Evolutionary conservation across 1,284 basidiomycete species (phyloP), one percentile per base, ranked within the genome.

Genomic region (Cryptococcus sp.): DNA sequence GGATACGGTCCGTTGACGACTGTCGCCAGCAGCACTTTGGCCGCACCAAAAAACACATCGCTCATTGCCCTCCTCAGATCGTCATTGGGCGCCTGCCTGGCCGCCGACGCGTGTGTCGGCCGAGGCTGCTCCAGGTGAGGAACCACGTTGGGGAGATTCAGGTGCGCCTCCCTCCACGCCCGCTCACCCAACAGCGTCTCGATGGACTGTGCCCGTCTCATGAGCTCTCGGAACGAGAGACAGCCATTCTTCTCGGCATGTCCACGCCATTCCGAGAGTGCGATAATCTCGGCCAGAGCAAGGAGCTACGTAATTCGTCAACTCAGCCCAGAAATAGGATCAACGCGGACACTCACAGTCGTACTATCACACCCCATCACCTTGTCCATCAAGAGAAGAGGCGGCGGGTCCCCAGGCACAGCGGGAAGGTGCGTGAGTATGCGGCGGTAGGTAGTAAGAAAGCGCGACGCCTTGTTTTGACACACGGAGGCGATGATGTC

Each of bases 331-430:
- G 4, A 42, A 21, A 42, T 12, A 7, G 4, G 40, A n/a, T 3
- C 7, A 21, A 37, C 12, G 37, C 45, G 28, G 45, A 47, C 46
- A 77, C 66, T 43, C 50, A 68, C 66, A 5, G 67, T 69, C 0
- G 65, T 69, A 75, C 87, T 87, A 66, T 88, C 86, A 78, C 87
- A 89, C n/a, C 89, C 88, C 88, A 90, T 90, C 9, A 87, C 82
- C 42, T 81, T 79, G 73, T 88, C 80, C 87, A 89, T 89, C 24
- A 83, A 80, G 50, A 85, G 72, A 72, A 80, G 55, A 7, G 54
- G 51, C 28, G n/a, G 50, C n/a, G 20, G 18, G 11, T 36, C 36
- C 43, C 13, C 48, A n/a, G 15, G n/a, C 13, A 45, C 37, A 12
- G 40, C 68, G 56, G 78, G 69, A 42, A 52, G 20, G 16, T 53